Evolutionary conservation across 352 stramenopile genomes (phyloP).

Genomic region (Phytophthora sp.): DNA sequence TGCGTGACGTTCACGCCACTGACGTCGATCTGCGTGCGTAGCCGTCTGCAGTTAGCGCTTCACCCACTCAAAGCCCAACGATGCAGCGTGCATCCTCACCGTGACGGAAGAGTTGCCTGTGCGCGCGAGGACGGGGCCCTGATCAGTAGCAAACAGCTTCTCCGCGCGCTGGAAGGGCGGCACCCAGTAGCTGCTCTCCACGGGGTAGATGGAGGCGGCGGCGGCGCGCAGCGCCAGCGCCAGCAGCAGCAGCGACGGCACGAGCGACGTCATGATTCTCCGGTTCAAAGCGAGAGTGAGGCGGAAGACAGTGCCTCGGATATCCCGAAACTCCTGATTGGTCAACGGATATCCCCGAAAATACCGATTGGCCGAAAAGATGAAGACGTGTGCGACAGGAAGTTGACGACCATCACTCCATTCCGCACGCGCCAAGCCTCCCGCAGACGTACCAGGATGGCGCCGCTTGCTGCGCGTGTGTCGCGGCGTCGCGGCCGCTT

Average conservation of each 20-base stretch:
- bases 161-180: slow-evolving; percentile 84
- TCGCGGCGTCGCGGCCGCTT: background rate
- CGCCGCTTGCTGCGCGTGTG: background rate
- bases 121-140: slow-evolving; percentile 70
- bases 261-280: slow-evolving; percentile 27
- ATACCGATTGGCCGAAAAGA: slow-evolving; percentile 22
- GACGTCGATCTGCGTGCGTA: slow-evolving; percentile 54
- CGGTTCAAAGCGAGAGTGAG: slow-evolving; percentile 4
- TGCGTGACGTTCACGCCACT: slow-evolving; percentile 71
- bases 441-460: background rate
- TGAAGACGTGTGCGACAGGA: slow-evolving; percentile 46
- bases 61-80: no score
- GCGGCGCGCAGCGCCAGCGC: slow-evolving; percentile 12
- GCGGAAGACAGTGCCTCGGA: background rate
- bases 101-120: slow-evolving; percentile 68
- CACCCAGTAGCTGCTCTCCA: slow-evolving; percentile 77
- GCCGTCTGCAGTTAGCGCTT: background rate
- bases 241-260: slow-evolving; percentile 20
- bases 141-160: slow-evolving; percentile 84
- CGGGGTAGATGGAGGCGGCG: slow-evolving; percentile 68
- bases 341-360: background rate
- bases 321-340: background rate
- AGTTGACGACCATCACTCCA: slow-evolving; percentile 24
- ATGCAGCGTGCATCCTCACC: no score
- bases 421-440: slow-evolving; percentile 21